Conservation (phyloP, 139 green algal species). For the Micractinium sp. region DNA sequence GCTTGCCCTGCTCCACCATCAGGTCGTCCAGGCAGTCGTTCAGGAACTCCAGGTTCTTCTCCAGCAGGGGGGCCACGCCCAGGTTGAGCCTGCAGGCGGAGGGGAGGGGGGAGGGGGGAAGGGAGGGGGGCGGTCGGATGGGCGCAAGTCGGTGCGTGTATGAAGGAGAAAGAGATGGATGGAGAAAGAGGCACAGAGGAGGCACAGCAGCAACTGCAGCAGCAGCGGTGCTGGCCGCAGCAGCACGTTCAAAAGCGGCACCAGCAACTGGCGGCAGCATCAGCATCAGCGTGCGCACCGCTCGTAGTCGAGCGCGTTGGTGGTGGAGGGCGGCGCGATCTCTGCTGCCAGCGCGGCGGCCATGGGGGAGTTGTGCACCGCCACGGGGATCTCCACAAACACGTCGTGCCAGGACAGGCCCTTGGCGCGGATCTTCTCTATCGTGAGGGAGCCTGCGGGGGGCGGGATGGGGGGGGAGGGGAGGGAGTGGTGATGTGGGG, state of each 20-base stretch:
- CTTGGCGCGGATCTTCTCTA: conserved; percentile 67
- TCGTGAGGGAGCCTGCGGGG: conserved; percentile 43
- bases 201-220: neutral
- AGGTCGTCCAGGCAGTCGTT: conserved; percentile 97
- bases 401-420: conserved; percentile 88
- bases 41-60: conserved; percentile 90
- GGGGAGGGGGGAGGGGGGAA: neutral
- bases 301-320: conserved; percentile 63
- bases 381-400: conserved; percentile 93
- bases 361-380: conserved; percentile 84
- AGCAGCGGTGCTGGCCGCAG: neutral
- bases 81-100: conserved; percentile 49
- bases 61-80: conserved; percentile 75
- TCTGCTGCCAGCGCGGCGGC: conserved; percentile 82
- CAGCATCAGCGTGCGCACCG: conserved; percentile 26
- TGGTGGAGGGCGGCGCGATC: conserved; percentile 46
- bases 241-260: neutral
- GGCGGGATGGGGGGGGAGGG: neutral
- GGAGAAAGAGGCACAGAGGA: too few species aligned
- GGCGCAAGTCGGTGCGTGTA: too few species aligned
- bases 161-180: neutral
- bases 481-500: neutral
- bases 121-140: neutral
- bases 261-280: neutral
- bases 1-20: conserved; percentile 64